Evolutionary conservation across 2,329 filamentous ascomycete species (phyloP), one percentile per base, ranked within the genome.

Genomic region (Coniochaeta sp.): DNA sequence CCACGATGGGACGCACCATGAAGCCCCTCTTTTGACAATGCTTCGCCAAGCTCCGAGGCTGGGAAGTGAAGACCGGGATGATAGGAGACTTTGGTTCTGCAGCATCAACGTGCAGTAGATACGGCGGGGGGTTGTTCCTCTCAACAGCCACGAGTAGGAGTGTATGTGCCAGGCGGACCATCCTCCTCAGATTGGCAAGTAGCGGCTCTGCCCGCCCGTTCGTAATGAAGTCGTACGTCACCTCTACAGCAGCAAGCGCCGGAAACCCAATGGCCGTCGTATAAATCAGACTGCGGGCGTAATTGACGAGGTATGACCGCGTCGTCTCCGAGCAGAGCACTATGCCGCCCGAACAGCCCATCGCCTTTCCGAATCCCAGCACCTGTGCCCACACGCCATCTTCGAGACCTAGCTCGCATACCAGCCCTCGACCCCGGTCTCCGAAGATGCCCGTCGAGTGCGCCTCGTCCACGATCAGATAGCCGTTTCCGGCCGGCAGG

Each of bases 221-320:
- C 16, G 55, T 54, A n/a, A 67, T 55, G 50, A 64, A 63, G 35
- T 63, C 57, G 49, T 68, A 67, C 3, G 58, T 55, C 5, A 57
- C 54, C 38, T 62, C 56, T 31, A 68, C 64, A 49, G 61, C 62
- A 3, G 55, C 57, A 3, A 68, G 59, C 4, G 54, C 49, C n/a
- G 57, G 54, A 33, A 57, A 52, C 2, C 48, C n/a, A 50, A 56
- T 54, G 40, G 56, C 52, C 7, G 57, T 56, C 0, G 86, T 89
- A 64, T 89, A 91, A 51, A 90, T 89, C 38, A 90, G 68, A 1
- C 79, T 83, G n/a, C 86, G 79, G 1, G 86, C 85, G 60, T 90
- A 90, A 61, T 91, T 90, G 65, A 89, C 78, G 49, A 90, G 71
- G 56, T 89, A 89, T 1, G 79, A 68, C 22, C 83, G 72, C 0